These are phyloP conservation scores for Amanita exitialis DNA, from an alignment of 768 basidiomycete species.

Conservation along the genomic window DNA sequence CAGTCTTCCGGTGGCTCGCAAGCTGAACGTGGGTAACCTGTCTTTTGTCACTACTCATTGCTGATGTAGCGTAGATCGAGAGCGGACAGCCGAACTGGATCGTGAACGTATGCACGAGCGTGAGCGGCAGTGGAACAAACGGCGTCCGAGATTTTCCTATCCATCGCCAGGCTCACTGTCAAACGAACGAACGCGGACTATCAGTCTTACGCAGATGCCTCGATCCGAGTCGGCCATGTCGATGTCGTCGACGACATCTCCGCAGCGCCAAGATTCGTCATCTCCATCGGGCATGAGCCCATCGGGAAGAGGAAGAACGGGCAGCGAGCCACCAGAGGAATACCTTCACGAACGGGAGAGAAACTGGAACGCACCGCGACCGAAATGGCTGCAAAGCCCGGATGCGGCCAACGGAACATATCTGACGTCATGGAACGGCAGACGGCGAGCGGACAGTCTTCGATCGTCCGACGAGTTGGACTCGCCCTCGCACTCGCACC, in stretches of 20 bases:
- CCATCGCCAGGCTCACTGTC: conserved; percentile 30
- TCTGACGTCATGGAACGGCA: conserved; percentile 6
- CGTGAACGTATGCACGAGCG: conserved; percentile 34
- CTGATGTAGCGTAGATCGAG: conserved; percentile 27
- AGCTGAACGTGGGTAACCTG: conserved; percentile 35
- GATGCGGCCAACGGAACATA: background rate
- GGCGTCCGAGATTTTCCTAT: conserved; percentile 23
- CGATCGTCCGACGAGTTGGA: background rate
- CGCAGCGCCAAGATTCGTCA: conserved; percentile 23
- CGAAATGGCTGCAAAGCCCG: conserved; percentile 31
- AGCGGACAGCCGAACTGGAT: conserved; percentile 30
- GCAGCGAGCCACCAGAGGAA: conserved; percentile 20
- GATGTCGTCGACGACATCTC: conserved; percentile 7
- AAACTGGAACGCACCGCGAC: conserved; percentile 64
- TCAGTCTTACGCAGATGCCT: conserved; percentile 2
- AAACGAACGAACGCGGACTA: conserved; percentile 1
- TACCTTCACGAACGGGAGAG: conserved; percentile 39
- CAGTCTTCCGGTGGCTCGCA: conserved; percentile 36
- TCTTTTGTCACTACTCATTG: background rate
- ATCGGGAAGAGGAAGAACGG: conserved; percentile 21
- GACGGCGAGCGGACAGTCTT: background rate
- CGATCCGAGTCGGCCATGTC: conserved; percentile 9
- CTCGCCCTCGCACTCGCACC: background rate
- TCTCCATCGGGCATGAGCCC: conserved; percentile 24
- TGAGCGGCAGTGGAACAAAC: conserved; percentile 50